Evolutionary conservation across 2,329 filamentous ascomycete genomes (phyloP), one percentile per base, ranked within the genome.

Genomic region (Ambrosiella xylebori): DNA sequence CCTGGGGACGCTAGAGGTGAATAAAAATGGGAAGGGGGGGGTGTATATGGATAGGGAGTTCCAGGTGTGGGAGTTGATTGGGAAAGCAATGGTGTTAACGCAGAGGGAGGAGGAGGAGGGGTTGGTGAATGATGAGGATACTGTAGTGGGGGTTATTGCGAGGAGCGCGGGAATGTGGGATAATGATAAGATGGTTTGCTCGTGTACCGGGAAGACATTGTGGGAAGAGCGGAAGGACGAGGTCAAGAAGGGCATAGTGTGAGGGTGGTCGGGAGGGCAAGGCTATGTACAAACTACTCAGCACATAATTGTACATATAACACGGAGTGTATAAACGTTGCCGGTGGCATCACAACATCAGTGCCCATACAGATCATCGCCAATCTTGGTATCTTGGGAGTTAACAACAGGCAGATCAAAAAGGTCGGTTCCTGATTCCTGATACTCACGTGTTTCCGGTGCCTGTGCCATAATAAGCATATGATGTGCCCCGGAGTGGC

Each of bases 101-200:
- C 82, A 68, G 61, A 75, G 82, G 69, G 73, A 80, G 60, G 52
- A 58, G 11, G 74, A 74, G 58, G 56, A 59, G 19, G 76, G 79
- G 66, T 71, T 84, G 64, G 76, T 76, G 65, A 90, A 95, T 64
- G 87, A 95, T 67, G 77, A 82, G 58, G 81, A 94, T 68, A 95
- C 89, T 17, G 74, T 96, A 55, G 87, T 95, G 1, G 93, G 93
- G 7, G 90, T 98, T 56, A 88, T 98, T 71, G 93, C 93, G 54
- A 78, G 93, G 67, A 96, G 90, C 70, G 91, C 93, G 13, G 93
- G 93, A n/a, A 85, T 95, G 61, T 98, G 93, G 93, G 91, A 96
- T 69, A 95, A 98, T 65, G 88, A 96, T 68, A 98, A 97, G 78
- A 95, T 87, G 51, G 91, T 98, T 5, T 98, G 93, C 70, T 95